Percentiles rank a stretch among this genome's conserved stretches.
phyloP scores from a whole-genome alignment of 768 basidiomycete genomes.

The Gautieria morchelliformis region DNA sequence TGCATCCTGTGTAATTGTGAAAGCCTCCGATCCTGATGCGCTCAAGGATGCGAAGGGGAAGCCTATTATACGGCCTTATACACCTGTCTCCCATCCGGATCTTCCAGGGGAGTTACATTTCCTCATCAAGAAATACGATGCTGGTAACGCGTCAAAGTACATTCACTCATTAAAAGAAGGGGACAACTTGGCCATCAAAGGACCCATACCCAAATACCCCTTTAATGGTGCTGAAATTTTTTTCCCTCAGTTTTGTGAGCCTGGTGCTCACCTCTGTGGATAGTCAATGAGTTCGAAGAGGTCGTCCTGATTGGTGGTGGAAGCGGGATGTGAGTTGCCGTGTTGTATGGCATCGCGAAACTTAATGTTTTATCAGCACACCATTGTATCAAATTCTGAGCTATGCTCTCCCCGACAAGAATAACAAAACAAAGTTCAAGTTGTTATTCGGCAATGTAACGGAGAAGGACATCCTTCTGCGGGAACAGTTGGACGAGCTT shows the following conservation, averaged over 20 bases:
- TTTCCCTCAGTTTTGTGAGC: not conserved
- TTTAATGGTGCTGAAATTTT: slow-evolving; percentile 53
- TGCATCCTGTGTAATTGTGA: slow-evolving; percentile 70
- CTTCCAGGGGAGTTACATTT: slow-evolving; percentile 66
- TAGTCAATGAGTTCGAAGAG: slow-evolving; percentile 76
- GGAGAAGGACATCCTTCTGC: slow-evolving; percentile 83
- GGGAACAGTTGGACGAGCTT: slow-evolving; percentile 63
- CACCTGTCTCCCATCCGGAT: slow-evolving; percentile 77
- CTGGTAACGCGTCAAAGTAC: slow-evolving; percentile 75
- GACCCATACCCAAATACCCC: slow-evolving; percentile 79
- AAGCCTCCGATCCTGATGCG: slow-evolving; percentile 56
- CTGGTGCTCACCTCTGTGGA: not conserved
- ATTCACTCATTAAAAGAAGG: slow-evolving; percentile 75
- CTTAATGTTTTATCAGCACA: slow-evolving; percentile 35
- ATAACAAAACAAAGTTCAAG: slow-evolving; percentile 91
- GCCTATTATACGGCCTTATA: slow-evolving; percentile 86
- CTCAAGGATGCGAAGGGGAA: slow-evolving; percentile 73
- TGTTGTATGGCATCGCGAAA: not conserved
- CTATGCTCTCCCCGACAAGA: slow-evolving; percentile 60
- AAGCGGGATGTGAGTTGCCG: slow-evolving; percentile 66
- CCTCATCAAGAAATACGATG: slow-evolving; percentile 79
- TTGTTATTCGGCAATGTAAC: slow-evolving; percentile 87
- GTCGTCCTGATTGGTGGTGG: slow-evolving; percentile 91
- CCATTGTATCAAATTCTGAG: slow-evolving; percentile 77
- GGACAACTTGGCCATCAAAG: slow-evolving; percentile 79